These are phyloP conservation scores for Xylogone sp. DNA, from an alignment of 2,329 filamentous ascomycete genomes.

Conservation along the genomic window DNA sequence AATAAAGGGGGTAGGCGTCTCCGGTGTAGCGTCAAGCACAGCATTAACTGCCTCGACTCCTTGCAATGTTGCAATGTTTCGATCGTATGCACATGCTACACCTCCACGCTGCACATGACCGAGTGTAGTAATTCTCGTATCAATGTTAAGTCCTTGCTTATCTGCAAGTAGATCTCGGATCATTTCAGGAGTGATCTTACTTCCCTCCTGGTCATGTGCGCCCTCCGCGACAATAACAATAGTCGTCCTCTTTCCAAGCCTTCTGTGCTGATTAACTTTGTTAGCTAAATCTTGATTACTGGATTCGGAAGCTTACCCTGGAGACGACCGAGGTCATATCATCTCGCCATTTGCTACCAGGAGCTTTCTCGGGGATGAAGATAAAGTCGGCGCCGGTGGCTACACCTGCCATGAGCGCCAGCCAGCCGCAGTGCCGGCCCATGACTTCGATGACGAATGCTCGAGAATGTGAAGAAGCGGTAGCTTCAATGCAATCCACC, in stretches of 20 bases:
- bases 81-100: slow-evolving; percentile 87
- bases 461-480: slow-evolving; percentile 87
- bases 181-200: slow-evolving; percentile 75
- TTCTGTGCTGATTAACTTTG: slow-evolving; percentile 61
- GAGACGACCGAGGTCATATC: slow-evolving; percentile 80
- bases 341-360: slow-evolving; percentile 79
- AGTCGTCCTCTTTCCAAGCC: slow-evolving; percentile 89
- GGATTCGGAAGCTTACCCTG: slow-evolving; percentile 45
- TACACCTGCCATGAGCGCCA: slow-evolving; percentile 93
- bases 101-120: slow-evolving; percentile 98
- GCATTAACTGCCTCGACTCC: slow-evolving; percentile 93
- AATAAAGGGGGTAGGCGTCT: slow-evolving; percentile 90
- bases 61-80: slow-evolving; percentile 88
- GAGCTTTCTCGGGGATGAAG: slow-evolving; percentile 94
- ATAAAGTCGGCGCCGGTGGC: slow-evolving; percentile 94
- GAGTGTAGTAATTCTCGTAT: slow-evolving; percentile 91
- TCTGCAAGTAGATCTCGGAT: slow-evolving; percentile 87
- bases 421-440: slow-evolving; percentile 96
- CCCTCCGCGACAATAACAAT: slow-evolving; percentile 98
- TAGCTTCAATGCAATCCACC: slow-evolving; percentile 95
- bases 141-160: slow-evolving; percentile 71
- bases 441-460: slow-evolving; percentile 99
- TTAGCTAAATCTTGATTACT: slow-evolving; percentile 15
- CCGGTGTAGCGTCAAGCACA: slow-evolving; percentile 82
- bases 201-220: slow-evolving; percentile 78